Base-by-base conservation (phyloP, 768 basidiomycete species). In the Tulasnella sp. region DNA sequence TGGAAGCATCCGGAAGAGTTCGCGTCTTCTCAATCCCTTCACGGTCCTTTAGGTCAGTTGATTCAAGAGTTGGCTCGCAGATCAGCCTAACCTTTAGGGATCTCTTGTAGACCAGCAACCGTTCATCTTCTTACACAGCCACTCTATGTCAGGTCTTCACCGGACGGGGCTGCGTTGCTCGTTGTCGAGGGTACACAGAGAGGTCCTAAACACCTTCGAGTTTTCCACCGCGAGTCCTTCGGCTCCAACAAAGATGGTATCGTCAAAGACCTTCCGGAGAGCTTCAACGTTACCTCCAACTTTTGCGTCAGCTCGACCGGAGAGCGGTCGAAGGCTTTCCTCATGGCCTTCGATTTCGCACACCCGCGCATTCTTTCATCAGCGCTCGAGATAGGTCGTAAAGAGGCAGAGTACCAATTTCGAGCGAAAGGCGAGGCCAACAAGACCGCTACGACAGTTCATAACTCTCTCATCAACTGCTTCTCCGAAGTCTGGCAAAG, bases 211-310 rank as follows among this genome's bases (percentile, higher is more conserved):
- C 5, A 2, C 84, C 74, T 89, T 6, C 86, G 85, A 2, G 88
- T 88, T 0, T 91, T 89, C 81, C 92, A 92, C 82, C 91, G 89
- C 89, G 85, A 85, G 12, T 89, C 90, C 0, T 91, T 92, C 80
- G 92, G 91, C 3, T 88, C 89, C 9, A 79, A 77, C 0, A 85
- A 87, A 0, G 83, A 85, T 18, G 91, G 90, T 28, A 88, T 88
- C n/a, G 24, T 42, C 0, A 83, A 90, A 0, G 83, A 86, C n/a
- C 78, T 89, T 31, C 85, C 84, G 0, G 81, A 82, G 0, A 81
- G 7, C 28, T 74, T 80, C 37, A 50, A 41, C 48, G 6, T 28
- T 7, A 37, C 76, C 85, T n/a, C 81, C 20, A 79, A 72, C 14
- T 82, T 85, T 22, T 44, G 83, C 60, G 12, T 90, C 20, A 91